Evolutionary conservation across 2,329 filamentous ascomycete genomes (phyloP).

Genomic region (Hypoxylon sp.): DNA sequence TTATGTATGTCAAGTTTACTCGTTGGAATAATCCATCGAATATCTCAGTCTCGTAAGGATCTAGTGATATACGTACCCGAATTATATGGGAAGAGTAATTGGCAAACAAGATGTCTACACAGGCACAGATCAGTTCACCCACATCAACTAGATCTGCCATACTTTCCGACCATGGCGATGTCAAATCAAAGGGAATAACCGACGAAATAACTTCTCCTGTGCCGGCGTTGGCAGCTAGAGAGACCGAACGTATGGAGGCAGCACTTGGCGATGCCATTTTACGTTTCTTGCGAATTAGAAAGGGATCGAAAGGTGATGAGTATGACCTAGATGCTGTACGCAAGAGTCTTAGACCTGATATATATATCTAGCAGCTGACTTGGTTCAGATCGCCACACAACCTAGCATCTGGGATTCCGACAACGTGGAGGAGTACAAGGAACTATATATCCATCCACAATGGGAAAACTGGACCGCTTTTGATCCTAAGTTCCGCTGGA

Average conservation of each 20-base stretch:
- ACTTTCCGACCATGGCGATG: constrained; percentile 36
- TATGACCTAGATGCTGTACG: constrained; percentile 54
- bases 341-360: neutral
- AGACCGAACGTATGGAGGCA: constrained; percentile 53
- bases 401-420: constrained; percentile 58
- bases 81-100: constrained; percentile 11
- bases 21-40: too few relatives aligned
- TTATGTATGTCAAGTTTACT: too few relatives aligned
- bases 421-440: constrained; percentile 56
- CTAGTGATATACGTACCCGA: too few relatives aligned
- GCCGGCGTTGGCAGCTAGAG: constrained; percentile 49
- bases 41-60: too few relatives aligned
- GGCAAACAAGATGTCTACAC: constrained; percentile 41
- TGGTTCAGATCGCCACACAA: constrained; percentile 54
- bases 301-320: constrained; percentile 48
- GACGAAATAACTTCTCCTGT: constrained; percentile 33
- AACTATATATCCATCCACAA: constrained; percentile 55
- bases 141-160: constrained; percentile 29
- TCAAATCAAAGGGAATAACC: constrained; percentile 26
- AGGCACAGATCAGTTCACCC: constrained; percentile 18
- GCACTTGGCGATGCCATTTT: constrained; percentile 54
- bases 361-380: constrained; percentile 33
- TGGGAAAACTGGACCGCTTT: constrained; percentile 58
- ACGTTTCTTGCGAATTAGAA: constrained; percentile 55
- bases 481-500: constrained; percentile 56